Base-by-base conservation (phyloP, 2,329 filamentous ascomycete species). In the Penicillium corylophilum region DNA sequence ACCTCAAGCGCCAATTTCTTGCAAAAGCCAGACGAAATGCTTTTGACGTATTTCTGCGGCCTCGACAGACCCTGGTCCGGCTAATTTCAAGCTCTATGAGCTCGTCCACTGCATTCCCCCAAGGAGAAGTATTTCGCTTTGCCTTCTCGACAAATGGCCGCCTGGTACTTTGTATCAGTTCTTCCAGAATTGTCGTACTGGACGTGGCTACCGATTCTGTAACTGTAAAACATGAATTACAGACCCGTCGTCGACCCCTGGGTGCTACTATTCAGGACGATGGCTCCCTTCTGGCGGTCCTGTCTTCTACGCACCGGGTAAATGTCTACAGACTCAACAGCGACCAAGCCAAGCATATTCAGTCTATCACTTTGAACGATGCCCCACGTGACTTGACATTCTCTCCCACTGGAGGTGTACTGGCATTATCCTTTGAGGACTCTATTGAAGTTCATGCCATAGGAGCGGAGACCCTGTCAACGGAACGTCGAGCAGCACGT, bases 371-470 rank as follows among this genome's bases (percentile, higher is more conserved):
- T 41, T 78, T 96, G 54, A 88, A 93, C 63, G 86, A 94, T 68
- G 82, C 84, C 49, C 89, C 91, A 8, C 83, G 86, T 48, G 85
- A 89, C 13, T 87, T 96, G 58, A 86, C 88, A 15, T 75, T 96
- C 26, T 93, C 90, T 0, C 89, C 90, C 1, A 89, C 87, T 57
- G 90, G 89, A 22, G 85, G 86, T 39, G 88, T 96, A 13, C 74
- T 96, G 41, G 91, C 91, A 22, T 87, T 90, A 15, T 90, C 90
- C 7, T 95, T 92, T 70, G 85, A 90, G 64, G 88, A 89, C 49
- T 89, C 89, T n/a, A 92, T 96, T 56, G 91, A 96, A 69, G 88
- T 96, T 0, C 85, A 89, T 24, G 88, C 90, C 5, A 75, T 95
- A 35, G 83, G 82, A 43, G 77, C 85, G 2, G 82, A 79, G 47